Conservation (phyloP, 257 asterid genomes). For the Echium plantagineum region DNA sequence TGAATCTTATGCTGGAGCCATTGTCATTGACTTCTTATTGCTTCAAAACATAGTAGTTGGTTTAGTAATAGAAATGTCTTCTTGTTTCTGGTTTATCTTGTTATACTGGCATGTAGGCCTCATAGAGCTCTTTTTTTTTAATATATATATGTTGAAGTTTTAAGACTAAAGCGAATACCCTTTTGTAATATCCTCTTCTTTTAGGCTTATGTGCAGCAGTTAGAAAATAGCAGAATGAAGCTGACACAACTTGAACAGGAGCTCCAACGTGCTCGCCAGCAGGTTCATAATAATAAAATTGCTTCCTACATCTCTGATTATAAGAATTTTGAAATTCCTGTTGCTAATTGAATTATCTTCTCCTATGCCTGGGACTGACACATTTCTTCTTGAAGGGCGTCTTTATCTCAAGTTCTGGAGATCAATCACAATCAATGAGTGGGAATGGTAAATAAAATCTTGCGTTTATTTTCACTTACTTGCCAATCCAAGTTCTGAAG, state of each 20-base stretch:
- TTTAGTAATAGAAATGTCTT: too few species aligned
- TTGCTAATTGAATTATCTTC: slow-evolving; percentile 3
- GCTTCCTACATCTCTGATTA: slow-evolving; percentile 2
- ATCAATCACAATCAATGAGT: slow-evolving; percentile 76
- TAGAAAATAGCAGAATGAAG: slow-evolving; percentile 98
- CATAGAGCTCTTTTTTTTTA: neutral
- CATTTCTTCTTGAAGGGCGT: slow-evolving; percentile 53
- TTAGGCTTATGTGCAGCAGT: slow-evolving; percentile 94
- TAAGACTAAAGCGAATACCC: neutral
- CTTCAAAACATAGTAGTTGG: too few species aligned
- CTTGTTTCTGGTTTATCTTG: too few species aligned
- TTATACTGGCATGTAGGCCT: too few species aligned
- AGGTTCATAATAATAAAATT: slow-evolving; percentile 29
- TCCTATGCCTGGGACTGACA: neutral
- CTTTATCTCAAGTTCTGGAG: slow-evolving; percentile 94
- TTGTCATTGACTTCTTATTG: too few species aligned
- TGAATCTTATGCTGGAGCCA: too few species aligned
- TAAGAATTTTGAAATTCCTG: slow-evolving; percentile 1
- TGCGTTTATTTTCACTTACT: slow-evolving; percentile 13
- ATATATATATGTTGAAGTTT: neutral
- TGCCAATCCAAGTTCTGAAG: slow-evolving; percentile 6
- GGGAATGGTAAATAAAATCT: slow-evolving; percentile 70
- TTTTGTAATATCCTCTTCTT: slow-evolving; percentile 13
- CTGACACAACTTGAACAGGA: slow-evolving; percentile 98
- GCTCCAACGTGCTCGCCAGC: slow-evolving; percentile 98